phyloP scores from a whole-genome alignment of 2,329 filamentous ascomycete genomes.

The Sclerotinia glacialis region DNA sequence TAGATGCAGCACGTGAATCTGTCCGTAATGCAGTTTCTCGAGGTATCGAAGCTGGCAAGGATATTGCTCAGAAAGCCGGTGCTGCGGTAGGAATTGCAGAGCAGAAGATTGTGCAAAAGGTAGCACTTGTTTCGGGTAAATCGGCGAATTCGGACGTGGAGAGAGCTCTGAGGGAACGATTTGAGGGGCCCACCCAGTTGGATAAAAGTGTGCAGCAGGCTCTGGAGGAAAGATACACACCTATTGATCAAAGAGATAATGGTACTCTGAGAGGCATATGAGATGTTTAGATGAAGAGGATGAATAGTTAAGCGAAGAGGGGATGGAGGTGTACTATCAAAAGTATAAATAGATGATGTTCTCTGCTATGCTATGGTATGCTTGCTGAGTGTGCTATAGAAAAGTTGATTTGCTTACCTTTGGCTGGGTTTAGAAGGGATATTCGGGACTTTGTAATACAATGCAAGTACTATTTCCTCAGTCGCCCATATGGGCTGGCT shows the following conservation, averaged over 20 bases:
- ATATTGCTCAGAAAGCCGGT: conserved; percentile 43
- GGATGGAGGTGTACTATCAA: conserved; percentile 11
- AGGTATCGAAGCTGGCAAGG: conserved; percentile 40
- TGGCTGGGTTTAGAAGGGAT: not conserved
- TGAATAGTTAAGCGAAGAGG: not conserved
- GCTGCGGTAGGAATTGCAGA: conserved; percentile 41
- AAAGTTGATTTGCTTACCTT: conserved; percentile 18
- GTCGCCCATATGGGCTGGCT: conserved; percentile 17
- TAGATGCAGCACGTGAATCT: conserved; percentile 44
- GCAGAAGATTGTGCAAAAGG: conserved; percentile 42
- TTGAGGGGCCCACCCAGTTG: conserved; percentile 44
- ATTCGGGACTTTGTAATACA: conserved; percentile 3
- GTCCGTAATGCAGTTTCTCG: conserved; percentile 39
- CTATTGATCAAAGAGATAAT: conserved; percentile 43
- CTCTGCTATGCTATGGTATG: conserved; percentile 18
- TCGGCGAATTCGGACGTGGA: conserved; percentile 39
- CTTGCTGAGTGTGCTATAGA: conserved; percentile 22
- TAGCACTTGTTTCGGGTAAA: conserved; percentile 33
- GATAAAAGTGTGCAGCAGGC: conserved; percentile 53
- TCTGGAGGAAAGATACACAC: conserved; percentile 54
- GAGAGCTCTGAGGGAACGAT: conserved; percentile 53
- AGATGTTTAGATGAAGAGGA: conserved; percentile 13
- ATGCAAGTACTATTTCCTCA: conserved; percentile 14
- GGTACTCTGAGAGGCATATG: conserved; percentile 41
- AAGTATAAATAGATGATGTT: conserved; percentile 23